These are phyloP conservation scores for Zymoseptoria brevis DNA, from an alignment of 2,329 filamentous ascomycete species.

Conservation along the genomic window DNA sequence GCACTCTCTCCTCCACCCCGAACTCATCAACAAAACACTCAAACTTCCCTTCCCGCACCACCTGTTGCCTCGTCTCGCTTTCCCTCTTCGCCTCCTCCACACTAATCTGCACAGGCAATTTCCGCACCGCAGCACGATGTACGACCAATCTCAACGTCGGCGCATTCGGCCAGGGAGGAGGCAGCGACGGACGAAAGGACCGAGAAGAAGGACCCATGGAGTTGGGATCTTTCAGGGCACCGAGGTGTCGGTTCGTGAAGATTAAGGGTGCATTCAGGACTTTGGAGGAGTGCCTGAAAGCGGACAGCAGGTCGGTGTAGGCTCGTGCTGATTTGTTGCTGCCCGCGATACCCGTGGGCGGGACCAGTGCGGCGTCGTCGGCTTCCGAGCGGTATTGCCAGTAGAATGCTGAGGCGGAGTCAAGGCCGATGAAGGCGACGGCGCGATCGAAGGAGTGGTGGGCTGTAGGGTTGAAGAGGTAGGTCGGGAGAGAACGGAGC, in stretches of 20 bases:
- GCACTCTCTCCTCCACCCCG: conserved; percentile 19
- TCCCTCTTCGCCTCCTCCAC: conserved; percentile 33
- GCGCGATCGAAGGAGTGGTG: conserved; percentile 42
- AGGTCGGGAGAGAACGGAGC: conserved; percentile 39
- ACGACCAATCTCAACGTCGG: conserved; percentile 30
- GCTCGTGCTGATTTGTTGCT: neutral
- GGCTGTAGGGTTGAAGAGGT: conserved; percentile 39
- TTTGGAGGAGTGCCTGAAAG: conserved; percentile 12
- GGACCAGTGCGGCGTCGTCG: conserved; percentile 21
- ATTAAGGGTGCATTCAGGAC: conserved; percentile 22
- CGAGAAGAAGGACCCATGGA: conserved; percentile 4
- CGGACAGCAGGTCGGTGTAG: conserved; percentile 16
- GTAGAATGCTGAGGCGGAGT: conserved; percentile 49
- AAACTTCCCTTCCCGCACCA: conserved; percentile 32
- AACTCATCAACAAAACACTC: conserved; percentile 25
- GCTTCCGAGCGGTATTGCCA: conserved; percentile 44
- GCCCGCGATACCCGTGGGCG: neutral
- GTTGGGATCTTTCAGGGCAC: conserved; percentile 3
- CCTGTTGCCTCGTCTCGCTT: conserved; percentile 28
- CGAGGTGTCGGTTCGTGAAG: conserved; percentile 17
- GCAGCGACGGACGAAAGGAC: conserved; percentile 19
- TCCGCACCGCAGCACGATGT: conserved; percentile 26
- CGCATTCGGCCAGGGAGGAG: conserved; percentile 26
- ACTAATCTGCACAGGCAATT: conserved; percentile 33
- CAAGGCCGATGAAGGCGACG: conserved; percentile 46